Base-by-base conservation (phyloP, 2,329 filamentous ascomycete species). In the Graphilbum fragrans region DNA sequence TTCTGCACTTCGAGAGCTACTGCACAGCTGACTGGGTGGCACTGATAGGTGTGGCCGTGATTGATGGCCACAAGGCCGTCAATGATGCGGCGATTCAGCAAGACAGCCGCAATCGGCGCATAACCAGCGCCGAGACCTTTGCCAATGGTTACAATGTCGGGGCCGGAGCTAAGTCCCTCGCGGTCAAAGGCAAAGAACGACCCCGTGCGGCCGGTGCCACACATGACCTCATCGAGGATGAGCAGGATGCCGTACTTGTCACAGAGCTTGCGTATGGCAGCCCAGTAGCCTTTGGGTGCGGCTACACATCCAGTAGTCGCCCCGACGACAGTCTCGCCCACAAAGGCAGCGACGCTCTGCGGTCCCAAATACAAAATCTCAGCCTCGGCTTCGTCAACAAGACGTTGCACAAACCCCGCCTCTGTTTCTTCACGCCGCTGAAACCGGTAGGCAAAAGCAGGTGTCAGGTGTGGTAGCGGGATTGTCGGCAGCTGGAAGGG, bases 171-270 rank as follows among this genome's bases (percentile, higher is more conserved):
- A 12, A 7, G 7, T 7, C 7, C 7, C 22, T 77, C 69, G 37
- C 74, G 65, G 49, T 80, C 65, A 70, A 74, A 83, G 2, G 74
- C 72, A 58, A 83, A 71, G 48, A 80, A 57, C 5, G 62, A 67
- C 0, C 76, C 77, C 0, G 67, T 69, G 1, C 77, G 62, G 1
- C 78, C 77, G 57, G 72, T 71, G 2, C 79, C 79, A 37, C 73
- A 80, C 80, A 87, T 85, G 35, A 86, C 69, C 39, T 90, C 85
- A 52, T 92, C 86, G 0, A 90, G 60, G 36, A 90, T 80, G n/a
- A 92, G 64, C 0, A 92, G 69, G 0, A 80, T 76, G 1, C 80
- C 83, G 52, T 90, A 67, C 45, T 73, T 74, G 40, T 80, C 70
- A 55, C 85, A 92, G 1, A 92, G 64, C 2, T 63, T 61, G 51